Conservation (phyloP, 2,329 filamentous ascomycete genomes). For the Calonectria honghensis region DNA sequence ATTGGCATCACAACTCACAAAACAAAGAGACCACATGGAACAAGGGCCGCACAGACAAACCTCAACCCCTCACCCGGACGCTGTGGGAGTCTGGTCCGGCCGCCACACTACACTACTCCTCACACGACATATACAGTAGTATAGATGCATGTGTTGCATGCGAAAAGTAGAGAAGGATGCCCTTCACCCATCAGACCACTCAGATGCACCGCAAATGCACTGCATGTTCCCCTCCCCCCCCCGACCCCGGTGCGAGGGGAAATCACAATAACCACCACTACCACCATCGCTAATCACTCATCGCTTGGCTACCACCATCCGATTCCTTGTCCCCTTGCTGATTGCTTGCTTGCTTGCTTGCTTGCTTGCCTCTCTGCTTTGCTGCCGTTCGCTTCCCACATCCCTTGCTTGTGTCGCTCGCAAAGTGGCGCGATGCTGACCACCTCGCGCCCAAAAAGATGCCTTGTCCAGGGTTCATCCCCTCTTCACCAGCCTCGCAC, state of each 20-base stretch:
- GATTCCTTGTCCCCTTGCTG: constrained; percentile 33
- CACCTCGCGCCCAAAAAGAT: constrained; percentile 32
- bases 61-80: constrained; percentile 18
- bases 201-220: constrained; percentile 17
- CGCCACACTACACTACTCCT: constrained; percentile 1
- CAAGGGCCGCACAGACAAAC: constrained; percentile 13
- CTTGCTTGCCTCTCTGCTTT: background rate
- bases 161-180: constrained; percentile 14
- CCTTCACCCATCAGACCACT: constrained; percentile 30
- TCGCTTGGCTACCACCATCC: background rate
- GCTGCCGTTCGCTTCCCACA: constrained; percentile 18
- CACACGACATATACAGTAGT: constrained; percentile 26
- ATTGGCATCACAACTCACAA: constrained; percentile 24
- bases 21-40: constrained; percentile 16
- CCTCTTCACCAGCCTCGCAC: background rate
- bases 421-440: constrained; percentile 46
- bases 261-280: constrained; percentile 8
- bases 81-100: constrained; percentile 15
- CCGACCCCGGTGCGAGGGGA: background rate
- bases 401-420: constrained; percentile 34
- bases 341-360: background rate
- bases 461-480: constrained; percentile 31
- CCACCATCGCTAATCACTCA: background rate
- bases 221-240: background rate
- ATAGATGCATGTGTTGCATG: constrained; percentile 24